These are phyloP conservation scores for Chernovozyma sophiae-reginae DNA, from an alignment of 1,139 yeast genomes.

Conservation along the genomic window DNA sequence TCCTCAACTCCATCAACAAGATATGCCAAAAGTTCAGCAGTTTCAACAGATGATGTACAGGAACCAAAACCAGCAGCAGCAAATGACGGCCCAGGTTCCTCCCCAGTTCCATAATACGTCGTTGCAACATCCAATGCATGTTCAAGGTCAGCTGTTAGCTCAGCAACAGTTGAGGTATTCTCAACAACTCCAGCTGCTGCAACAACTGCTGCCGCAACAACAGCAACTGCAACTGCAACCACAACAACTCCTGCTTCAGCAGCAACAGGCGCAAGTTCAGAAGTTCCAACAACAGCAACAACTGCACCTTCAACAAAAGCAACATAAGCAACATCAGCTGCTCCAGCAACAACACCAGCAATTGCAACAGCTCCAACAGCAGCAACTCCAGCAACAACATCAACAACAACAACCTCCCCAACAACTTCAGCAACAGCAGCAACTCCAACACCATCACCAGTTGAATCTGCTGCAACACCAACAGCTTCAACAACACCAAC, in stretches of 20 bases:
- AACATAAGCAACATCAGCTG: background rate
- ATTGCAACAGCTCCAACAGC: background rate
- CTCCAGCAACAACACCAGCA: constrained; percentile 3
- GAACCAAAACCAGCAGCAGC: constrained; percentile 5
- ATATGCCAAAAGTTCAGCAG: constrained; percentile 7
- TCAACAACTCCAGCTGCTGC: constrained; percentile 7
- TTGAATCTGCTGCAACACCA: constrained; percentile 1
- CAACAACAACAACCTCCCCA: background rate
- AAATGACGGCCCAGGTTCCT: constrained; percentile 1
- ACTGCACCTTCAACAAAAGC: constrained; percentile 2
- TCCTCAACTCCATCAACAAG: constrained; percentile 8
- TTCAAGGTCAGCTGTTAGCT: constrained; percentile 6
- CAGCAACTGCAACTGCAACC: constrained; percentile 5
- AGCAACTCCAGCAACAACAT: background rate
- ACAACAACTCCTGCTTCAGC: constrained; percentile 4
- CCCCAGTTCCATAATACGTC: constrained; percentile 7
- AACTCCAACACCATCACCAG: background rate
- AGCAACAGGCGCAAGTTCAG: constrained; percentile 4
- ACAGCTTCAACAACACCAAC: constrained; percentile 3
- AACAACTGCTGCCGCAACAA: constrained; percentile 3
- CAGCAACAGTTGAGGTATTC: constrained; percentile 7
- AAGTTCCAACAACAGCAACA: background rate
- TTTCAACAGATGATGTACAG: constrained; percentile 8
- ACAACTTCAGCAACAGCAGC: constrained; percentile 1
- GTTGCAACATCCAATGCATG: constrained; percentile 7